phyloP scores from a whole-genome alignment of 1,284 basidiomycete genomes.

The Wallemia mellicola region DNA sequence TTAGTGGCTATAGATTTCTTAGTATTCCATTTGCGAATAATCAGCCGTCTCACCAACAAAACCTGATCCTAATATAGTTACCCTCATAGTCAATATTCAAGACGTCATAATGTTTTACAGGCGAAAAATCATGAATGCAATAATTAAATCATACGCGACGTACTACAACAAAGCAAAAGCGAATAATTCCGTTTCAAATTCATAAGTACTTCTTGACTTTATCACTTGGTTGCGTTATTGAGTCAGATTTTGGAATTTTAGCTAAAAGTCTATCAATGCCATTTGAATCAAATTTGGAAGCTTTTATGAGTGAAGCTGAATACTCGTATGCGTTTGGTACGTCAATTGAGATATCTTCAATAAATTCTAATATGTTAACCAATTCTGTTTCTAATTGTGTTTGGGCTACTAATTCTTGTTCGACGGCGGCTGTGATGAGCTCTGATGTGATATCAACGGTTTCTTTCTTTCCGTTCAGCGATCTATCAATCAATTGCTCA shows the following conservation, averaged over 20 bases:
- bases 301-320: slow-evolving; percentile 41
- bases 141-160: background rate
- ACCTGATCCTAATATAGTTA: background rate
- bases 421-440: slow-evolving; percentile 11
- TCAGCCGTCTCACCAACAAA: background rate
- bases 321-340: slow-evolving; percentile 54
- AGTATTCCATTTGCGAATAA: background rate
- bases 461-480: slow-evolving; percentile 51
- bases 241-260: background rate
- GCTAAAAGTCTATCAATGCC: background rate
- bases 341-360: slow-evolving; percentile 67
- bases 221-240: background rate
- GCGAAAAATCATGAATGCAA: too few relatives aligned
- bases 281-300: slow-evolving; percentile 21
- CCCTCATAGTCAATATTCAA: too few relatives aligned
- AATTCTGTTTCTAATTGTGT: slow-evolving; percentile 27
- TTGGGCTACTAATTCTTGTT: slow-evolving; percentile 27
- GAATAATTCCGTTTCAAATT: background rate
- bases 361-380: slow-evolving; percentile 32
- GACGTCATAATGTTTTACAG: too few relatives aligned
- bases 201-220: background rate
- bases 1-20: background rate
- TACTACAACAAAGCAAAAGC: background rate
- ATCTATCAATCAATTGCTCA: slow-evolving; percentile 36
- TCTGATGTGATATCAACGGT: slow-evolving; percentile 28